Base-by-base conservation (phyloP, 148 eudicot genomes). In the Euryodendron excelsum region DNA sequence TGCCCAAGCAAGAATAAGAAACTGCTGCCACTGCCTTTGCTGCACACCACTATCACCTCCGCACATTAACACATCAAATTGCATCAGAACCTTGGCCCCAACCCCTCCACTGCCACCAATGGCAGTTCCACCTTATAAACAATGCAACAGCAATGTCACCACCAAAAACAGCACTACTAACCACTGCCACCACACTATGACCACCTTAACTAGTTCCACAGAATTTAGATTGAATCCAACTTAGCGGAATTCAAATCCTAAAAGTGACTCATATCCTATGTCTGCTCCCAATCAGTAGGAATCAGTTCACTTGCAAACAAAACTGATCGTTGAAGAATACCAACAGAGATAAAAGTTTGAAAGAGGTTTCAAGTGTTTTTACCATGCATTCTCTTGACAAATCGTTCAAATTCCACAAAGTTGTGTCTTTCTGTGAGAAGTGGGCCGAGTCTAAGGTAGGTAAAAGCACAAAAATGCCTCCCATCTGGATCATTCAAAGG, bases 311-410 rank as follows among this genome's bases (percentile, higher is more conserved):
- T 55, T 45, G 41, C 62, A 30, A n/a, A 20, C 23, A n/a, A 62
- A 47, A 18, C 28, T 15, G 20, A 44, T 30, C 21, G 12, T 13
- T 47, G 11, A 41, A 41, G 27, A 28, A 76, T 63, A 62, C 4
- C 70, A 63, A 48, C 10, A 63, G 10, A 60, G 36, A 70, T 21
- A n/a, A 44, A 52, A 34, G 7, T n/a, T 4, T 55, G 34, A 53
- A 47, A 15, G 69, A 68, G 63, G 17, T 33, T 17, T 75, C 27
- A 17, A 15, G 59, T 14, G 28, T 34, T 21, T n/a, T 90, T 81
- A 95, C 99, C 99, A 66, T 93, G 99, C 98, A 96, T 93, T 91
- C 81, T 89, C 85, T 96, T 93, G 82, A 93, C 90, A 82, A 96
- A 91, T 82, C 92, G 82, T 90, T 92, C 93, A 62, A 96, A 96